Evolutionary conservation across 2,329 filamentous ascomycete genomes (phyloP), one percentile per base, ranked within the genome.

Genomic region (Pseudodiploospora longispora): DNA sequence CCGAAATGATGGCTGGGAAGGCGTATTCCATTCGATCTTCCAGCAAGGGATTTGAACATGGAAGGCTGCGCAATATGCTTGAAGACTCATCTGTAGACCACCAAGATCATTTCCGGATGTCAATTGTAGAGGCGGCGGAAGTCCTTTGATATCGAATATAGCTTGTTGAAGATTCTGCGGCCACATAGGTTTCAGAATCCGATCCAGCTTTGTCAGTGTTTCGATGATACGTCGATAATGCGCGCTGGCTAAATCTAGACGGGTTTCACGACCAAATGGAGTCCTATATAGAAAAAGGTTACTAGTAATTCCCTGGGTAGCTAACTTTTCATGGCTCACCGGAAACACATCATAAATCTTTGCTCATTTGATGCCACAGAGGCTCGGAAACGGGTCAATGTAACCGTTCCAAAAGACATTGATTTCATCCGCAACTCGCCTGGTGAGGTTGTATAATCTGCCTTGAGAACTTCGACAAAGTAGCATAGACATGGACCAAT

Each of bases 181-280:
- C 76, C 76, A 80, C 46, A 72, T 73, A 0, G 76, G 76, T 54
- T 78, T 78, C 37, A 80, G 58, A 43, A 70, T 73, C 33, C 74
- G 70, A 52, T 80, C 76, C 29, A 69, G 69, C 43, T 70, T 75
- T 44, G 74, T 74, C 30, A 80, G 62, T 2, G 69, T 73, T 41
- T 72, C 69, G 38, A 78, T 71, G 38, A 79, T 74, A 34, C 68
- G 70, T 30, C 73, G 68, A 52, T 76, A 75, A 52, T 74, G 69
- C 28, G 72, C 65, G 51, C 75, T 79, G 8, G 75, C 72, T 19
- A 79, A 65, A 43, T 78, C 72, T 4, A 74, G 56, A 40, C 69
- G 68, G 12, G 58, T 63, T 35, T 71, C 67, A 19, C 62, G 60
- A 2, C 67, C 66, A 38, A 73, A 61, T 3, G 70, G 70, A 36